These are phyloP conservation scores for Amanita subjunquillea DNA, from an alignment of 768 basidiomycete genomes.

Conservation along the genomic window DNA sequence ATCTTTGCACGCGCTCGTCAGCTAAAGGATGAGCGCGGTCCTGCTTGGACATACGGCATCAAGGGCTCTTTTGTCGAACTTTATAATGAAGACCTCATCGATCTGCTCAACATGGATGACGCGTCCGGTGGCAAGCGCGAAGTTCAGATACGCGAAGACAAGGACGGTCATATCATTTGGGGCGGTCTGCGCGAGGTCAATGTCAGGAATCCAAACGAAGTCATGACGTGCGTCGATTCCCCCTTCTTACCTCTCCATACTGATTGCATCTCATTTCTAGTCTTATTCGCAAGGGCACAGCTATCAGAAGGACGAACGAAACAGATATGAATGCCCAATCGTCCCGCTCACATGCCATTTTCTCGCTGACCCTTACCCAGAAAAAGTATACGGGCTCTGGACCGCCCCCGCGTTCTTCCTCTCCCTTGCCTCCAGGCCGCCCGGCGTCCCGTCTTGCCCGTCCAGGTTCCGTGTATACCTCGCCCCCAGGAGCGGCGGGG, in stretches of 20 bases:
- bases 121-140: slow-evolving; percentile 58
- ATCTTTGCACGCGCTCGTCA: slow-evolving; percentile 77
- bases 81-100: slow-evolving; percentile 98
- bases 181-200: slow-evolving; percentile 87
- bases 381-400: slow-evolving; percentile 73
- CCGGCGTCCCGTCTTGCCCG: slow-evolving; percentile 72
- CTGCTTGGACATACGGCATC: slow-evolving; percentile 66
- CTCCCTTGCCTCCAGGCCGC: slow-evolving; percentile 68
- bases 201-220: slow-evolving; percentile 77
- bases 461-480: slow-evolving; percentile 70
- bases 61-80: slow-evolving; percentile 96
- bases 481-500: slow-evolving; percentile 19
- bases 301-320: slow-evolving; percentile 88
- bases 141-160: slow-evolving; percentile 95
- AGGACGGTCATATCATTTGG: slow-evolving; percentile 96
- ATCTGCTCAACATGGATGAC: slow-evolving; percentile 76
- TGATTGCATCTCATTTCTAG: slow-evolving; percentile 27
- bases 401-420: slow-evolving; percentile 62
- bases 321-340: slow-evolving; percentile 99
- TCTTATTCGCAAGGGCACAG: slow-evolving; percentile 80
- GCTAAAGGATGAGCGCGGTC: slow-evolving; percentile 65
- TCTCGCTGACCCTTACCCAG: slow-evolving; percentile 90
- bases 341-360: slow-evolving; percentile 97
- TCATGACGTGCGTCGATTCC: slow-evolving; percentile 70
- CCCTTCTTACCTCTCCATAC: slow-evolving; percentile 3